Evolutionary conservation across 805 yeast species (phyloP), one percentile per base, ranked within the genome.

Genomic region (Cyberlindnera euphorbiae): DNA sequence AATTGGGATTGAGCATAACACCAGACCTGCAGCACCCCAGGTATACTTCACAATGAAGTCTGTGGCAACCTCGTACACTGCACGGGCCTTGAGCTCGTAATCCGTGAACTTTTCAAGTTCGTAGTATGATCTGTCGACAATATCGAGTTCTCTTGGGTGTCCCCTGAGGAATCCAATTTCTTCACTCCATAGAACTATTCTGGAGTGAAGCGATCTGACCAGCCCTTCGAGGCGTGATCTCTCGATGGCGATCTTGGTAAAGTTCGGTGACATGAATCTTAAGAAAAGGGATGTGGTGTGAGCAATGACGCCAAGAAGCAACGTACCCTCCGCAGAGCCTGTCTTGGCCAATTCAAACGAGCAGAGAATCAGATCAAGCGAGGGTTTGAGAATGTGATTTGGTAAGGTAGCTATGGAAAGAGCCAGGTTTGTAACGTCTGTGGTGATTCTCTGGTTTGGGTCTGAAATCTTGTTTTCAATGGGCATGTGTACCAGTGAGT

Each of bases 11-110:
- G 96, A 79, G 60, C 97, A 89, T 32, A 89, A 67, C 1, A 80
- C 75, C 41, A 89, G 69, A 9, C 97, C 97, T 22, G 93, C 86
- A 3, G 96, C 97, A 44, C 97, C 97, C 89, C 96, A 82, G 32
- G 87, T 76, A 60, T 89, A 89, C 62, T 89, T 89, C 43, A 89
- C 89, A 36, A 87, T 78, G 51, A 88, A 89, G 33, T 82, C 85
- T 47, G 90, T 93, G 2, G 90, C 83, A 47, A 85, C 74, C 53
- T 88, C 88, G 60, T 88, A 90, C 17, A 82, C 58, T 19, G 90
- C 80, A 63, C 81, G 71, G 49, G 84, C 79, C 62, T 83, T 75
- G 45, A 82, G 72, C 53, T 83, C 89, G 62, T 78, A 73, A 51
- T 82, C 76, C 46, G 81, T 70, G 59, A 88, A 90, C 42, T 79